Evolutionary conservation across 306 rosid species (phyloP).

Genomic region (Cajanus cajan): DNA sequence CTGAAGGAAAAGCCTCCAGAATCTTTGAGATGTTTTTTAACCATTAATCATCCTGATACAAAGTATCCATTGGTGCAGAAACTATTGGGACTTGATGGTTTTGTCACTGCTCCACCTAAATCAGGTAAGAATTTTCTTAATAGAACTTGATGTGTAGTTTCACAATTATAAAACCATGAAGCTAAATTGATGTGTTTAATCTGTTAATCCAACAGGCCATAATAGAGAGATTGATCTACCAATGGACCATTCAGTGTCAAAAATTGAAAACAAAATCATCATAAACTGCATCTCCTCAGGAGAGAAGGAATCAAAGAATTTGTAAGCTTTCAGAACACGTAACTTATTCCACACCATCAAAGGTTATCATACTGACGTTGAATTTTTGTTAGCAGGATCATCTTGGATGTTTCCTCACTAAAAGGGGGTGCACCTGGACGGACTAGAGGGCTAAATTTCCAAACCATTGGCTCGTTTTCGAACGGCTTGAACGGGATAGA

Average conservation of each 20-base stretch:
- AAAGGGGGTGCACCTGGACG: constrained; percentile 94
- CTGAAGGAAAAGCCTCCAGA: neutral
- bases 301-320: constrained; percentile 53
- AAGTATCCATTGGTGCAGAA: constrained; percentile 45
- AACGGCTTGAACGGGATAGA: constrained; percentile 45
- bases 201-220: constrained; percentile 46
- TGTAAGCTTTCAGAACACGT: constrained; percentile 52
- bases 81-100: constrained; percentile 71
- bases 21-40: neutral
- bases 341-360: neutral
- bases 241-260: constrained; percentile 49
- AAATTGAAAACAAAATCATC: constrained; percentile 57
- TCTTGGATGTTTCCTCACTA: constrained; percentile 66
- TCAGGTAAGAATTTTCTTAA: constrained; percentile 46
- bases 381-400: constrained; percentile 54
- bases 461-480: constrained; percentile 42
- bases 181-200: constrained; percentile 14
- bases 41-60: constrained; percentile 11
- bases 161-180: neutral
- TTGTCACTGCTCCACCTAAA: constrained; percentile 34
- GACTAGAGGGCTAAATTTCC: constrained; percentile 77
- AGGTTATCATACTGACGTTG: neutral
- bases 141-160: neutral
- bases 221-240: constrained; percentile 57
- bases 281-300: constrained; percentile 50